Evolutionary conservation across 345 rosid species (phyloP).

Genomic region (Rhizophora apiculata): DNA sequence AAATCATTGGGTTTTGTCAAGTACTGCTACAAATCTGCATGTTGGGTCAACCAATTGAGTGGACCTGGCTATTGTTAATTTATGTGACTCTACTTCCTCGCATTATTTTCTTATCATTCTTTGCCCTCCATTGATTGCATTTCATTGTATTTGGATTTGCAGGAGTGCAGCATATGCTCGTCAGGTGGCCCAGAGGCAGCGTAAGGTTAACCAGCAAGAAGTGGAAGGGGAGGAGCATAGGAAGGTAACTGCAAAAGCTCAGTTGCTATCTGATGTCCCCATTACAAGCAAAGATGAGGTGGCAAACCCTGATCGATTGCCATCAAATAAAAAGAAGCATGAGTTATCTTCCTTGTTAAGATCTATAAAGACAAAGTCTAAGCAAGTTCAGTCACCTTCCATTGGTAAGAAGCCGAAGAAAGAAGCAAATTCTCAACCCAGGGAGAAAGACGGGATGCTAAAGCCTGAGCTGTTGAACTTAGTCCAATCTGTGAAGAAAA

Average conservation of each 20-base stretch:
- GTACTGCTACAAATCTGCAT: not conserved
- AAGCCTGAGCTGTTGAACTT: conserved; percentile 17
- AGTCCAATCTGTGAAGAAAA: conserved; percentile 30
- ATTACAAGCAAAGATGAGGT: conserved; percentile 14
- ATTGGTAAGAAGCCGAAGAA: conserved; percentile 29
- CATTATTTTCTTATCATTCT: not conserved
- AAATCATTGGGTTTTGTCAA: not conserved
- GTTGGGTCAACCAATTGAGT: not conserved
- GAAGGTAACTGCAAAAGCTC: conserved; percentile 20
- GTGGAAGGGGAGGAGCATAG: conserved; percentile 19
- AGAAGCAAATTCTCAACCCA: conserved; percentile 6
- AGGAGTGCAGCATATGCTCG: conserved; percentile 89
- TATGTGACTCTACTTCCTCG: not conserved
- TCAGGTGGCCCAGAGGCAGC: conserved; percentile 51
- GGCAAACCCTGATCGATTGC: conserved; percentile 15
- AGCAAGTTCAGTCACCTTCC: conserved; percentile 38
- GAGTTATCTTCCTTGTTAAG: conserved; percentile 58
- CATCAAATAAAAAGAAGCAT: conserved; percentile 45
- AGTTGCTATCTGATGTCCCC: conserved; percentile 15
- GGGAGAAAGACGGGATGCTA: conserved; percentile 3
- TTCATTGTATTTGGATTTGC: conserved; percentile 23
- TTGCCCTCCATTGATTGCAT: not conserved
- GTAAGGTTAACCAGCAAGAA: conserved; percentile 36
- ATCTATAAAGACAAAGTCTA: conserved; percentile 74
- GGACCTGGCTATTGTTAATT: not conserved